A percentile compares a stretch with the other conserved stretches of the same genome.
Evolutionary conservation across 345 rosid species (phyloP).

Genomic region (Corchorus capsularis): DNA sequence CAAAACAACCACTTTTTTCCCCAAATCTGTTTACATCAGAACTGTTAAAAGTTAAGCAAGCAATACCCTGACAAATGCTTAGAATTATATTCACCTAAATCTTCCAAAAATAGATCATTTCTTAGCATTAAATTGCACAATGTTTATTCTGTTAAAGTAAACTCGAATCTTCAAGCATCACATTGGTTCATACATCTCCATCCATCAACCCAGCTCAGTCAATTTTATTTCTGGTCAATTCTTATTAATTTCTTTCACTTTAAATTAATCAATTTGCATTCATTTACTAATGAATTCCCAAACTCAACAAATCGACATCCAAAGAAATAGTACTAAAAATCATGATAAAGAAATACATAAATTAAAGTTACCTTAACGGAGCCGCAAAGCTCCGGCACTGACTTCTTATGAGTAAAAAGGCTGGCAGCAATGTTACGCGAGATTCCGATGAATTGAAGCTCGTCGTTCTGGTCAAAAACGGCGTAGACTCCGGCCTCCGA

Average conservation of each 20-base stretch:
- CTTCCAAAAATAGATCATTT: not conserved
- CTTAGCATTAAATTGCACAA: not conserved
- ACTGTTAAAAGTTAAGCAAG: not conserved
- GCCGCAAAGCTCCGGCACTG: conserved; percentile 73
- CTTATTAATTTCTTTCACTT: not conserved
- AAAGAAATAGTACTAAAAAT: not conserved
- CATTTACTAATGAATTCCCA: not conserved
- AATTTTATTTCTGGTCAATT: not conserved
- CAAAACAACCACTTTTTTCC: not conserved
- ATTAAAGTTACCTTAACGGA: conserved; percentile 59
- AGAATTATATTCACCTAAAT: conserved; percentile 1
- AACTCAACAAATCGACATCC: not conserved
- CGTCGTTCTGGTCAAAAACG: conserved; percentile 58
- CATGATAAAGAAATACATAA: not conserved
- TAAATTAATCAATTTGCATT: not conserved
- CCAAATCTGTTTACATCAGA: not conserved
- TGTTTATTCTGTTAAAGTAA: not conserved
- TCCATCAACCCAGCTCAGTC: not conserved
- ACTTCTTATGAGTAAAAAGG: conserved; percentile 59
- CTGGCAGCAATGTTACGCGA: conserved; percentile 78
- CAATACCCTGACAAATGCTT: not conserved
- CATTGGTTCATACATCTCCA: not conserved
- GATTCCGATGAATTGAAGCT: conserved; percentile 84
- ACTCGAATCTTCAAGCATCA: not conserved
- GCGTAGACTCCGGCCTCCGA: conserved; percentile 79